phyloP scores from a whole-genome alignment of 2,329 filamentous ascomycete genomes.

The Cladosporium phlei region DNA sequence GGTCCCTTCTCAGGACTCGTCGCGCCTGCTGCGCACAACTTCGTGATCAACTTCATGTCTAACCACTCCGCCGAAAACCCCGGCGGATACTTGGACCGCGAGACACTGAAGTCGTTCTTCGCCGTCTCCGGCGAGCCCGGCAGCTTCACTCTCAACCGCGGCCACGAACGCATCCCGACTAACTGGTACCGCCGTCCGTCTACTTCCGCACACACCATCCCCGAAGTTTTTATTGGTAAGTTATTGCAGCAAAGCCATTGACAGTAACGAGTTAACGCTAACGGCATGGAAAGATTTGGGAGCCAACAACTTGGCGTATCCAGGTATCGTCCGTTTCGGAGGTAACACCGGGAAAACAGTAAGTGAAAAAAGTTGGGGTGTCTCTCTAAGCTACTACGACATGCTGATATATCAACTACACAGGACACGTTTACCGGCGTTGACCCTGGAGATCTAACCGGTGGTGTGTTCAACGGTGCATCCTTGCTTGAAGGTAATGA shows the following conservation, averaged over 20 bases:
- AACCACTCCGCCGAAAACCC: conserved; percentile 26
- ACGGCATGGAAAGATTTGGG: too few relatives aligned
- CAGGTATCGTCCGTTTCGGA: neutral
- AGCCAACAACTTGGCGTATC: conserved; percentile 1
- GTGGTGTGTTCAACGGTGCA: conserved; percentile 39
- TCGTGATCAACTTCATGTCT: conserved; percentile 29
- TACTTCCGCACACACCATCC: conserved; percentile 24
- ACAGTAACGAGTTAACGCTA: too few relatives aligned
- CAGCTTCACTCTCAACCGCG: conserved; percentile 20
- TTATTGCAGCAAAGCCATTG: too few relatives aligned
- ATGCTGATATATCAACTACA: conserved; percentile 33
- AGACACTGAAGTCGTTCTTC: conserved; percentile 24
- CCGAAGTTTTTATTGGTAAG: neutral
- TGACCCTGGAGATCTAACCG: conserved; percentile 34
- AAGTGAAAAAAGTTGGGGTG: too few relatives aligned
- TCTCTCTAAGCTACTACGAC: neutral
- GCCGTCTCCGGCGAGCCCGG: conserved; percentile 22
- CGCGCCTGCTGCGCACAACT: conserved; percentile 26
- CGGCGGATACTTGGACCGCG: conserved; percentile 20
- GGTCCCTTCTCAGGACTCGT: conserved; percentile 25
- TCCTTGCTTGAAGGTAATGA: conserved; percentile 23
- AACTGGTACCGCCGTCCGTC: conserved; percentile 34
- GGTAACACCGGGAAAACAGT: neutral
- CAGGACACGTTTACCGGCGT: conserved; percentile 35
- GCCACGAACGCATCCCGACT: conserved; percentile 26